Evolutionary conservation across 129 eudicot species (phyloP), one percentile per base, ranked within the genome.

Genomic region (Flaveria linearis): DNA sequence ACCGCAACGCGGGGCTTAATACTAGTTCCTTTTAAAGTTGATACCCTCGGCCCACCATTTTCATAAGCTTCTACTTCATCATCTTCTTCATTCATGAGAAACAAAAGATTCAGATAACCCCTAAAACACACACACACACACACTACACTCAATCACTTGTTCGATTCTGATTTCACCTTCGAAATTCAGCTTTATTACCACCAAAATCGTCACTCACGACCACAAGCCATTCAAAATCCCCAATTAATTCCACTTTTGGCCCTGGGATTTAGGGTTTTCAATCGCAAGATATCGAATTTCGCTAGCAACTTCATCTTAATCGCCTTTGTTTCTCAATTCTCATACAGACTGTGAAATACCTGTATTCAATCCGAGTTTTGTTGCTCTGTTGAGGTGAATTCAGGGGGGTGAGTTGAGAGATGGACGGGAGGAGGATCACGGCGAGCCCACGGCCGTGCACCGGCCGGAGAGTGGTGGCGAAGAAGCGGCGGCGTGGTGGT

Each of bases 381-480:
- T 20, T 51, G 43, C 6, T 10, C 50, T n/a, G 57, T 51, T 30
- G 66, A 53, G 56, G 67, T 15, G 68, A 61, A 61, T 60, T 66
- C 17, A 33, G 4, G 17, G 18, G 18, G 68, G 18, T 41, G 53
- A 23, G 41, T 51, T 53, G 36, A 25, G 26, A 39, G 63, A 92
- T 92, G 98, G 98, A 92, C 46, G 96, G 96, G 14, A 74, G 95
- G 86, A 83, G 95, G 74, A 90, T 90, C 18, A 74, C 96, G 70
- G 96, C 96, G 80, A 92, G 83, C 74, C 98, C 96, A 18, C 79
- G 96, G 70, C 98, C 98, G 74, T 90, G 96, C 67, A 68, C 51
- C 49, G 90, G 89, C 2, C 88, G 96, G 33, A 82, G 96, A 15
- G 92, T 88, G 82, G 94, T 88, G 88, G 92, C 98, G 14, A 92